Base-by-base conservation (phyloP, 768 basidiomycete genomes). In the Lentinula lateritia region DNA sequence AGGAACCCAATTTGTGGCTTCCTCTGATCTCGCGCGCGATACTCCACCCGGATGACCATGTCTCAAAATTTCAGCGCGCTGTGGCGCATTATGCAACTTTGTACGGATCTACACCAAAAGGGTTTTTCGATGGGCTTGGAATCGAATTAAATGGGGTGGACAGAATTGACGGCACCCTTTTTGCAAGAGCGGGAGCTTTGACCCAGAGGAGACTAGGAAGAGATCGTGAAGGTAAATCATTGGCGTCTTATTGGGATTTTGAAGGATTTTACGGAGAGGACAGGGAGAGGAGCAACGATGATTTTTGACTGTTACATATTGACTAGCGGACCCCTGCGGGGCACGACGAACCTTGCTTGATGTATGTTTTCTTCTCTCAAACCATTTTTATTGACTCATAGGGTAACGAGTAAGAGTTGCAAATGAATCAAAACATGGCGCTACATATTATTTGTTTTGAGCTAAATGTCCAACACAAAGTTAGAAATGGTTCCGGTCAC, bases 141-240 rank as follows among this genome's bases (percentile, higher is more conserved):
- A 77, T 77, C 12, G 74, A 83, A 54, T 70, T 87, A 46, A 73
- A 76, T 13, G 86, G 81, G n/a, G 78, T 77, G 6, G 82, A 83
- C 57, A 68, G 73, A 43, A 65, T 81, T 34, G 88, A 90, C 68
- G 88, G 88, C 8, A 82, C 81, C 16, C 65, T 91, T 52, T 91
- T 91, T 68, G 65, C 87, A 41, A 75, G 87, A 50, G 74, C 75
- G 0, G 87, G 86, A 5, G 78, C 79, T 61, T 64, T 87, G 67
- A 83, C 83, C 4, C 63, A 28, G 7, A 32, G 16, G n/a, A 60
- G 58, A 50, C n/a, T 60, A 1, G 58, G 58, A 16, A 45, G 48
- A 32, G 58, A 59, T 46, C 35, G 54, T 41, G 54, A 13, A 15
- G 35, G 38, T 4, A 20, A 57, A 20, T 20, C 46, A 9, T 48